Evolutionary conservation across 2,329 filamentous ascomycete genomes (phyloP).

Genomic region (Xylariaceae sp.): DNA sequence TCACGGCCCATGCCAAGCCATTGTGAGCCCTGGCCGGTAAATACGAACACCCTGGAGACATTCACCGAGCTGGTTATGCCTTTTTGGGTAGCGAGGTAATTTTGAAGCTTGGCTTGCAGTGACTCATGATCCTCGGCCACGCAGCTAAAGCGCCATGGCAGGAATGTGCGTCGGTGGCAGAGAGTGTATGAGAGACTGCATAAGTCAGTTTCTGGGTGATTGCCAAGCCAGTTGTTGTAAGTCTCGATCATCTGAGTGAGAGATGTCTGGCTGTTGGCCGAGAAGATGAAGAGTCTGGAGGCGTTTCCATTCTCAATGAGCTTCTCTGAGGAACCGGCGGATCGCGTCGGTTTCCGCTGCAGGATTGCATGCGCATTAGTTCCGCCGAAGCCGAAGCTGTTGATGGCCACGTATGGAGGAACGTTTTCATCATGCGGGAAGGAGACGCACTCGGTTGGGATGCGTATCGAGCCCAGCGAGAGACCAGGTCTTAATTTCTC

Average conservation of each 20-base stretch:
- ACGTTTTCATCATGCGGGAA: not conserved
- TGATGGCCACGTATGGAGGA: conserved; percentile 10
- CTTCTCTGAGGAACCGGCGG: not conserved
- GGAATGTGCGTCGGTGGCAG: conserved; percentile 12
- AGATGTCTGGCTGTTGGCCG: conserved; percentile 11
- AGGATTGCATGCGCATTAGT: conserved; percentile 15
- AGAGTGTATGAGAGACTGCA: conserved; percentile 19
- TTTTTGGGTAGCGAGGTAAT: not conserved
- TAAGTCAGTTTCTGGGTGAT: not conserved
- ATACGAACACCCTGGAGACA: conserved; percentile 10
- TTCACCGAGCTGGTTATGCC: not conserved
- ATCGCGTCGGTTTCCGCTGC: not conserved
- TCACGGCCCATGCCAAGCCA: conserved; percentile 23
- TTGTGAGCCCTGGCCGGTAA: conserved; percentile 20
- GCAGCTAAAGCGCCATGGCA: conserved; percentile 15
- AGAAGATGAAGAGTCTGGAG: conserved; percentile 8
- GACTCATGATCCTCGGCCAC: conserved; percentile 4
- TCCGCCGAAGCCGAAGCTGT: conserved; percentile 20
- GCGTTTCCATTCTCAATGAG: not conserved
- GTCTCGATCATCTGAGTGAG: conserved; percentile 7
- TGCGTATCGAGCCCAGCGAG: conserved; percentile 11
- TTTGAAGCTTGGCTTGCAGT: not conserved
- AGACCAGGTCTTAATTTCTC: conserved; percentile 17
- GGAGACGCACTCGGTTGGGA: conserved; percentile 3
- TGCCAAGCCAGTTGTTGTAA: conserved; percentile 5